Evolutionary conservation across 768 basidiomycete species (phyloP), one percentile per base, ranked within the genome.

Genomic region (Boletus tomentosulus): DNA sequence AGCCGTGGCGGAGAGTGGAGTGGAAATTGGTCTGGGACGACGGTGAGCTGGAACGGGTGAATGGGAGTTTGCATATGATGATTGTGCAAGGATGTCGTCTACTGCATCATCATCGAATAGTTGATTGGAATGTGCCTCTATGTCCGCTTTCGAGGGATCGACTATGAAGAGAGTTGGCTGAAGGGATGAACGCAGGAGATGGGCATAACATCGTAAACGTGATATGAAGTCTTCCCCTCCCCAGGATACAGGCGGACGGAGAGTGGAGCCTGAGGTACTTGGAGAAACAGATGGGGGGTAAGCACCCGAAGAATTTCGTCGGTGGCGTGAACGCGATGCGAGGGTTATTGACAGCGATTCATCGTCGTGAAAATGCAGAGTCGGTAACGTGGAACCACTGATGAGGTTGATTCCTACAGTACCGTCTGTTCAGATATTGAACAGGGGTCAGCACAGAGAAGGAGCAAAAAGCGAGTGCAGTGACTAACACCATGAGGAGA

Each of bases 321-420:
- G 66, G 49, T 57, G 67, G 63, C 63, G 78, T 31, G 50, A 12
- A 62, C 54, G 83, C 58, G 66, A 65, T 11, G 69, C 64, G 49
- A 82, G 69, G 3, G 81, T 81, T 66, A 85, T 83, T 4, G 93
- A 94, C 31, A 82, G 82, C 0, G 93, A 95, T 69, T 98, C 95
- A 62, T 98, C 95, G 66, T 98, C 97, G 69, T 98, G 97, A 70
- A 98, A 98, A 70, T 94, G 84, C 3, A 99, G 80, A 1, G 89
- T 92, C 0, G 94, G 92, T 0, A 97, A 78, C 1, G 93, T 90
- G 47, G 87, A 83, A 30, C 89, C 87, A 60, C 84, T 89, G 58
- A 86, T 89, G 53, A 92, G 85, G 68, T 96, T 96, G 56, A 98
- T 83, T 37, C 85, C 89, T 57, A 95, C 81, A 19, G 89, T 88